These are phyloP conservation scores for Pyracantha coccinea DNA, from an alignment of 331 rosid species.

Conservation along the genomic window DNA sequence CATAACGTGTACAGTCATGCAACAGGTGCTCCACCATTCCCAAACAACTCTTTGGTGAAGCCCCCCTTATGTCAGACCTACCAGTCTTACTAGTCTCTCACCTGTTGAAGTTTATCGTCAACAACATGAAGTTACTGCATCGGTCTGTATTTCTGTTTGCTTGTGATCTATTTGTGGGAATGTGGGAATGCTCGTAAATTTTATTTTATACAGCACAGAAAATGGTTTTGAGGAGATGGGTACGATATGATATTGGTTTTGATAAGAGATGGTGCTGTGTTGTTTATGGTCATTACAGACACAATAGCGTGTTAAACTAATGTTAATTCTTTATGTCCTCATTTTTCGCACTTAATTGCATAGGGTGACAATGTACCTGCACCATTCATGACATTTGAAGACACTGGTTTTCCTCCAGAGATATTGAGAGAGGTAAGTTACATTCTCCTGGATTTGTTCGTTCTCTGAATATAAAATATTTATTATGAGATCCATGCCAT, in stretches of 20 bases:
- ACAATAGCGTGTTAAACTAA: not conserved
- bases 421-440: conserved; percentile 82
- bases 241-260: not conserved
- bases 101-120: conserved; percentile 76
- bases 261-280: not conserved
- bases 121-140: conserved; percentile 86
- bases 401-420: conserved; percentile 93
- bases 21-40: conserved; percentile 48
- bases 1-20: conserved; percentile 49
- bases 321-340: conserved; percentile 10
- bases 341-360: conserved; percentile 21
- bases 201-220: not conserved
- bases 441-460: conserved; percentile 11
- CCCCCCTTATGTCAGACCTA: conserved; percentile 51
- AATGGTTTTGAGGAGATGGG: not conserved
- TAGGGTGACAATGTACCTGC: conserved; percentile 98
- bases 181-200: not conserved
- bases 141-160: conserved; percentile 46
- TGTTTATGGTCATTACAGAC: not conserved
- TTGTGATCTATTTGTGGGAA: not conserved
- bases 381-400: conserved; percentile 87
- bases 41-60: conserved; percentile 42
- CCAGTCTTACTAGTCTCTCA: conserved; percentile 56
- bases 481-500: conserved; percentile 31
- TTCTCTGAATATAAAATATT: conserved; percentile 16